Evolutionary conservation across 139 green algal species (phyloP).

Genomic region (Picochlorum sp.): DNA sequence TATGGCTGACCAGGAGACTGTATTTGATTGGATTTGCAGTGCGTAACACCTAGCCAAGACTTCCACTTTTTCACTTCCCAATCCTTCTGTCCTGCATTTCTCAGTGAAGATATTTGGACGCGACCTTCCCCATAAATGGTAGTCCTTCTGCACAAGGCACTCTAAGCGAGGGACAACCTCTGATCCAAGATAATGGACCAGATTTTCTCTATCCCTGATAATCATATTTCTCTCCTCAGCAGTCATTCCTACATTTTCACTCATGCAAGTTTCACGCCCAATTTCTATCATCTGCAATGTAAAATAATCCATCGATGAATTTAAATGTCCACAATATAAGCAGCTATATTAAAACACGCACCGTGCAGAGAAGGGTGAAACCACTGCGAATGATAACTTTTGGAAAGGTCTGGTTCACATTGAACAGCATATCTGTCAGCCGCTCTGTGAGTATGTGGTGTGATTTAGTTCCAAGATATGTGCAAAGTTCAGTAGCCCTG

Average conservation of each 20-base stretch:
- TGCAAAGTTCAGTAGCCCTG: conserved; percentile 1
- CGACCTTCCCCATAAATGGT: conserved; percentile 4
- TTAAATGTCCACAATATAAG: too few relatives aligned
- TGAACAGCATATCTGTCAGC: background rate
- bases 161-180: conserved; percentile 10
- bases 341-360: too few relatives aligned
- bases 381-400: too few relatives aligned
- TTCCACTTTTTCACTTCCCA: conserved; percentile 17
- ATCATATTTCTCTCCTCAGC: background rate
- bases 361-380: too few relatives aligned
- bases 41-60: conserved; percentile 10
- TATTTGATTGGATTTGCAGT: background rate
- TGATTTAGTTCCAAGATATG: background rate
- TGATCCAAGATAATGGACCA: background rate
- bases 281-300: background rate
- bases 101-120: background rate
- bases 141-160: conserved; percentile 5
- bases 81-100: too few relatives aligned
- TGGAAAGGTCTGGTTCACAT: too few relatives aligned
- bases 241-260: background rate
- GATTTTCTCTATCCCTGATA: background rate
- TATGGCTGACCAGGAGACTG: background rate
- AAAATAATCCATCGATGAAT: too few relatives aligned
- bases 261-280: background rate
- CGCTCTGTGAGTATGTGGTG: background rate